phyloP scores from a whole-genome alignment of 139 green algal species.

The Picocystis salinarum region DNA sequence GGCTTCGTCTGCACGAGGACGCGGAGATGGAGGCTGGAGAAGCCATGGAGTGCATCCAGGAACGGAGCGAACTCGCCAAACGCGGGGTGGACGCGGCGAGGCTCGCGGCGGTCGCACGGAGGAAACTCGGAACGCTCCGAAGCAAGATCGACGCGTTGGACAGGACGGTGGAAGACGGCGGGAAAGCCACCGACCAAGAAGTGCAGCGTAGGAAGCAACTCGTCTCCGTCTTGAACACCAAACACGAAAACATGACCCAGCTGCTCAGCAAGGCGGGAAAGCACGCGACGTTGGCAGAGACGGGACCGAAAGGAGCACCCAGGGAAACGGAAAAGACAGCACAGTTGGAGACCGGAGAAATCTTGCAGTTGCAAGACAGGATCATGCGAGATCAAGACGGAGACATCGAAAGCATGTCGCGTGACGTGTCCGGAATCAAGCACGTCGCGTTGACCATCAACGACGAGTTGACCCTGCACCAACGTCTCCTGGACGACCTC shows the following conservation, averaged over 20 bases:
- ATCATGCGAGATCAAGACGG: slow-evolving; percentile 54
- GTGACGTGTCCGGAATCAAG: slow-evolving; percentile 15
- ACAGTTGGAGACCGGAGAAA: slow-evolving; percentile 28
- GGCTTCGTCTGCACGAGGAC: too few species aligned
- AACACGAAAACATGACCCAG: too few species aligned
- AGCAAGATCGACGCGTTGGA: slow-evolving; percentile 39
- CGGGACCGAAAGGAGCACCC: too few species aligned
- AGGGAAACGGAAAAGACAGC: slow-evolving; percentile 43
- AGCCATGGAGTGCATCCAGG: too few species aligned
- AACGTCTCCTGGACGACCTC: slow-evolving; percentile 59
- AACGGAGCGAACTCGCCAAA: too few species aligned
- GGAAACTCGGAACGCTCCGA: slow-evolving; percentile 56
- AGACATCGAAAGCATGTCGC: slow-evolving; percentile 40
- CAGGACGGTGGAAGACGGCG: too few species aligned
- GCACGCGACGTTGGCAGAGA: too few species aligned
- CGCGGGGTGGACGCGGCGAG: slow-evolving; percentile 50
- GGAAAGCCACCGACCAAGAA: too few species aligned
- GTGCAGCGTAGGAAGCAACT: too few species aligned
- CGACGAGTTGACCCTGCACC: slow-evolving; percentile 71
- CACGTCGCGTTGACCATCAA: slow-evolving; percentile 72
- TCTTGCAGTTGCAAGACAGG: slow-evolving; percentile 48
- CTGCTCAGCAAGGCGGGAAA: too few species aligned
- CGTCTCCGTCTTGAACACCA: too few species aligned
- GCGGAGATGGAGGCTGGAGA: too few species aligned
- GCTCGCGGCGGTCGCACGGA: slow-evolving; percentile 47